These are phyloP conservation scores for Hanseniaspora meyeri DNA, from an alignment of 805 yeast genomes.

Conservation along the genomic window DNA sequence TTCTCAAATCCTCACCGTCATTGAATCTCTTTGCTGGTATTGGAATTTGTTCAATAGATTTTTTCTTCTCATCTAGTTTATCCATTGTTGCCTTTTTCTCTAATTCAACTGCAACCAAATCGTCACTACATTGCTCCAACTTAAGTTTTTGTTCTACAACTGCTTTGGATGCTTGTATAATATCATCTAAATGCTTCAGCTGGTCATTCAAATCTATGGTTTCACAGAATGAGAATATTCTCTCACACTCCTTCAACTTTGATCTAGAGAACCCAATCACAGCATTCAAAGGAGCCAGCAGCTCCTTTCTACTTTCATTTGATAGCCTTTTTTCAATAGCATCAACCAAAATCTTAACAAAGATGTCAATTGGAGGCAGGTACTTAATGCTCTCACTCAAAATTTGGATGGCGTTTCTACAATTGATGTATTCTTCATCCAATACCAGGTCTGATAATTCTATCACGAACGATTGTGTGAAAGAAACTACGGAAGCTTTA, in stretches of 20 bases:
- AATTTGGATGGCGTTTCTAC: conserved; percentile 6
- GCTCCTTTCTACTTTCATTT: conserved; percentile 6
- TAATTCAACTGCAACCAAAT: conserved; percentile 12
- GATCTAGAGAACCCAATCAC: conserved; percentile 4
- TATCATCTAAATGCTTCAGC: conserved; percentile 14
- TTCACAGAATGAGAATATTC: neutral
- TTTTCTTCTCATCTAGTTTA: conserved; percentile 4
- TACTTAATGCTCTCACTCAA: neutral
- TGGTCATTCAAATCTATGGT: neutral
- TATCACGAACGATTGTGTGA: neutral
- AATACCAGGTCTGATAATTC: conserved; percentile 7
- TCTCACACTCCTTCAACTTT: neutral
- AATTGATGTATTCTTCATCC: conserved; percentile 4
- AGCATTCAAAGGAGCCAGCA: conserved; percentile 7
- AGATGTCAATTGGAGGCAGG: conserved; percentile 6
- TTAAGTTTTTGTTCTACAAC: neutral
- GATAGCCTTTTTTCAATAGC: neutral
- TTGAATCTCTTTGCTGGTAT: conserved; percentile 1
- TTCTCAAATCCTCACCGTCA: conserved; percentile 1
- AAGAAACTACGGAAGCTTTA: neutral
- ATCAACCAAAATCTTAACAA: neutral
- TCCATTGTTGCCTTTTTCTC: conserved; percentile 11
- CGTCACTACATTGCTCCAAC: neutral
- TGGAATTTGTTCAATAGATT: conserved; percentile 6
- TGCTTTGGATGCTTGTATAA: neutral